Evolutionary conservation across 2,329 filamentous ascomycete genomes (phyloP), one percentile per base, ranked within the genome.

Genomic region (Amesomyces nigricolor): DNA sequence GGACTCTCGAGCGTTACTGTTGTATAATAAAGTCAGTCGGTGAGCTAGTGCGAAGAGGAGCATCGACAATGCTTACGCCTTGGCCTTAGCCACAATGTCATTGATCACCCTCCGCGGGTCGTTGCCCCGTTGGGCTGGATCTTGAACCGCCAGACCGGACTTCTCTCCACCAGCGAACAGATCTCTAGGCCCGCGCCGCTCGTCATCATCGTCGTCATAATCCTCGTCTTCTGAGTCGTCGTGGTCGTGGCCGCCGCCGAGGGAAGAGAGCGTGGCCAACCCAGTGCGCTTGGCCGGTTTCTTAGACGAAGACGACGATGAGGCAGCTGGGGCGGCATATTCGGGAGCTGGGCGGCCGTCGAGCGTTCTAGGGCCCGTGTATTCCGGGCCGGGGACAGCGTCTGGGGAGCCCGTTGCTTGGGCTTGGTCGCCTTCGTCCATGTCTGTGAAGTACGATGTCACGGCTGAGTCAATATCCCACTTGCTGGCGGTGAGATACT

Each of bases 111-210:
- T 79, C 64, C 75, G 74, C 0, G 80, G 73, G 40, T 80, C 78
- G 2, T 69, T 69, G 10, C 77, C 72, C 43, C 71, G 70, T 49
- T 76, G 70, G 4, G 68, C 66, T 1, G 84, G 84, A 63, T 87
- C 84, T 65, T 87, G 83, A 22, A 87, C 80, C 19, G 84, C 85
- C 45, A 87, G 70, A 0, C 82, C 85, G 30, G 88, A 92, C 77
- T 94, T 94, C 72, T 92, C 89, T 35, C 89, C 89, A 50, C 89
- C 89, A 17, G 89, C 86, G 70, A 91, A 94, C 60, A 91, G 74
- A 66, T 94, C 88, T 58, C 83, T 75, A 6, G 77, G 76, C 26
- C 78, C 76, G 60, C 83, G 78, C 37, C 81, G 75, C 29, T 85
- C 80, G 1, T 85, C 77, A 1, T 78, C 74, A 1, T 78, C 75